Percentiles rank a stretch among this genome's conserved stretches.
These are phyloP conservation scores for Sporothrix inflata DNA, from an alignment of 2,329 filamentous ascomycete genomes.

Conservation along the genomic window DNA sequence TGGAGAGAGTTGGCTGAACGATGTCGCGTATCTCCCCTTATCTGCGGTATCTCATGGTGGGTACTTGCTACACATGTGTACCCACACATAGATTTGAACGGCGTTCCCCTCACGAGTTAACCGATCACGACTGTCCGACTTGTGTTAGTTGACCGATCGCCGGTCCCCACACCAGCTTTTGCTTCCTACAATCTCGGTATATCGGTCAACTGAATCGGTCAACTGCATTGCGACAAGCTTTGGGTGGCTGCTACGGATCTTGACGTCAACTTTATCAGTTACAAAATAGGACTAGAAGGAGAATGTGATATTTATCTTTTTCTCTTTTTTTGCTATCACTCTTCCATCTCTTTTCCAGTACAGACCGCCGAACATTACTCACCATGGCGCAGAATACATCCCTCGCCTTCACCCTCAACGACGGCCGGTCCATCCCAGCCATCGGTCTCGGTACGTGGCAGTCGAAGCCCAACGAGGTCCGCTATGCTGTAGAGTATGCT, in stretches of 20 bases:
- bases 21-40: neutral
- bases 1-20: neutral
- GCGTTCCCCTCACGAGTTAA: neutral
- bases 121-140: neutral
- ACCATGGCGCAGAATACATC: neutral
- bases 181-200: neutral
- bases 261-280: neutral
- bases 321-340: too few species aligned
- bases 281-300: neutral
- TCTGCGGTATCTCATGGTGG: neutral
- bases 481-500: constrained; percentile 26
- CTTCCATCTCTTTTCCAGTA: too few species aligned
- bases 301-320: too few species aligned
- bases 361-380: too few species aligned
- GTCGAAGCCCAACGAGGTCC: constrained; percentile 20
- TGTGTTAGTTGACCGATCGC: neutral
- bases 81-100: too few species aligned
- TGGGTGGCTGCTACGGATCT: neutral
- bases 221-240: neutral
- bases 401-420: neutral
- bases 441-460: constrained; percentile 19
- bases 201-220: neutral
- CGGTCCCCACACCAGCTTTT: neutral
- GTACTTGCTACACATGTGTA: neutral
- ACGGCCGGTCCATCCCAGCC: constrained; percentile 10